Conservation (phyloP, 768 basidiomycete genomes). For the Pisolithus microcarpus region DNA sequence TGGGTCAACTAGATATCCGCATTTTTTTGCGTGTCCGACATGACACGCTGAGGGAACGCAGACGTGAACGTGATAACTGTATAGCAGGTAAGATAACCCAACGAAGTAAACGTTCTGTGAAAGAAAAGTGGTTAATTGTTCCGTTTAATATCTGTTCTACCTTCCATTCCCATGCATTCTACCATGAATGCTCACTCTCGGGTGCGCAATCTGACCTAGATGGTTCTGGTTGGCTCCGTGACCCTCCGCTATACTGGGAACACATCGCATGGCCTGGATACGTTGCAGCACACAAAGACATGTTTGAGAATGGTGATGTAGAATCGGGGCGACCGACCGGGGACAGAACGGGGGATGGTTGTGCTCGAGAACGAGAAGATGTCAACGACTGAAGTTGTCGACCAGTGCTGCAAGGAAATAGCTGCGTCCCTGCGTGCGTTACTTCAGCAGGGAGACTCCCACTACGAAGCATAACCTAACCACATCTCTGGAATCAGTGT, state of each 20-base stretch:
- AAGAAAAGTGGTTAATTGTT: conserved; percentile 16
- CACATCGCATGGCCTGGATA: conserved; percentile 94
- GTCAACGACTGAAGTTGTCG: conserved; percentile 58
- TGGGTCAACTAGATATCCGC: conserved; percentile 66
- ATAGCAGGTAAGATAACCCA: conserved; percentile 62
- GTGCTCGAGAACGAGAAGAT: conserved; percentile 56
- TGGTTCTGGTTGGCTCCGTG: conserved; percentile 73
- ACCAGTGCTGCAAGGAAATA: conserved; percentile 45
- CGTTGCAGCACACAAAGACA: conserved; percentile 63
- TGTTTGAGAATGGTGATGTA: conserved; percentile 71
- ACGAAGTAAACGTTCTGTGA: conserved; percentile 7
- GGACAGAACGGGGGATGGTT: conserved; percentile 44
- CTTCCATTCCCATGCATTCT: background rate
- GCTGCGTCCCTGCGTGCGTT: conserved; percentile 1
- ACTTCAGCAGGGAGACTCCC: background rate
- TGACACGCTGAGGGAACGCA: conserved; percentile 61
- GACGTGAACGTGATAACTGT: conserved; percentile 80
- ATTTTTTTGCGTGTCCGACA: conserved; percentile 84
- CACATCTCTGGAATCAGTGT: background rate
- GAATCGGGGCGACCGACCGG: conserved; percentile 53
- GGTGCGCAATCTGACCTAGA: conserved; percentile 80
- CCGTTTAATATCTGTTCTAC: conserved; percentile 4
- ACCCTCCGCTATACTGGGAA: conserved; percentile 87
- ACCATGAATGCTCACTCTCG: conserved; percentile 8
- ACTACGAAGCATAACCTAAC: background rate